A percentile compares a stretch with the other conserved stretches of the same genome.
Evolutionary conservation across 352 stramenopile genomes (phyloP).

Genomic region (Plasmopara viticola): DNA sequence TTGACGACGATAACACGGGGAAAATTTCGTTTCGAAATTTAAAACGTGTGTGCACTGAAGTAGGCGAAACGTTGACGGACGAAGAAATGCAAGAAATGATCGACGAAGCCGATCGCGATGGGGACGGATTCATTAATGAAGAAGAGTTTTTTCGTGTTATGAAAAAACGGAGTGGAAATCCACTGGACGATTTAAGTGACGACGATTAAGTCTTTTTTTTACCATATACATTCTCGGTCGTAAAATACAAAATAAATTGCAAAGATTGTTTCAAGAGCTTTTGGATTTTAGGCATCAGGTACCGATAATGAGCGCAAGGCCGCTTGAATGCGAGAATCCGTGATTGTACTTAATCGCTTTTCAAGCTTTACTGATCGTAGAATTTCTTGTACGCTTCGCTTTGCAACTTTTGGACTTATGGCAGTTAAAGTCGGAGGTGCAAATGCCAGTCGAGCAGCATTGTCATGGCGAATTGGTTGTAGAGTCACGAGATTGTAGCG

Average conservation of each 20-base stretch:
- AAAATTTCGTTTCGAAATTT: slow-evolving; percentile 95
- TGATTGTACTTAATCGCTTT: slow-evolving; percentile 30
- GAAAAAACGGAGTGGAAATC: slow-evolving; percentile 92
- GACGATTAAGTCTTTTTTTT: slow-evolving; percentile 51
- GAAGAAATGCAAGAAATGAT: slow-evolving; percentile 93
- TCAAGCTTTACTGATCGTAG: slow-evolving; percentile 43
- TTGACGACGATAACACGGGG: slow-evolving; percentile 92
- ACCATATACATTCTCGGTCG: not conserved
- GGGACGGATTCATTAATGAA: slow-evolving; percentile 91
- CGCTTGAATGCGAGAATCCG: slow-evolving; percentile 10
- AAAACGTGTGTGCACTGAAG: slow-evolving; percentile 88
- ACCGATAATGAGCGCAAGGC: slow-evolving; percentile 7
- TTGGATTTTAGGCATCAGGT: not conserved
- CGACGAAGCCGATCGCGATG: slow-evolving; percentile 90
- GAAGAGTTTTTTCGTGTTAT: slow-evolving; percentile 95
- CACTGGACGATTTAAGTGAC: slow-evolving; percentile 88
- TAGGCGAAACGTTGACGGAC: slow-evolving; percentile 62
- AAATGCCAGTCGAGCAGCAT: not conserved
- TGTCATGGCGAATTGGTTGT: slow-evolving; percentile 3
- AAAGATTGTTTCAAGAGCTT: not conserved
- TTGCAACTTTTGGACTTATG: slow-evolving; percentile 28
- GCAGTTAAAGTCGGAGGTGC: slow-evolving; percentile 1
- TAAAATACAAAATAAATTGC: not conserved
- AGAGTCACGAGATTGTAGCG: slow-evolving; percentile 34
- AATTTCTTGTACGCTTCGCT: slow-evolving; percentile 72